Percentiles rank a stretch among this genome's conserved stretches.
Evolutionary conservation across 1,284 basidiomycete genomes (phyloP).

Genomic region (Ganoderma resinaceum): DNA sequence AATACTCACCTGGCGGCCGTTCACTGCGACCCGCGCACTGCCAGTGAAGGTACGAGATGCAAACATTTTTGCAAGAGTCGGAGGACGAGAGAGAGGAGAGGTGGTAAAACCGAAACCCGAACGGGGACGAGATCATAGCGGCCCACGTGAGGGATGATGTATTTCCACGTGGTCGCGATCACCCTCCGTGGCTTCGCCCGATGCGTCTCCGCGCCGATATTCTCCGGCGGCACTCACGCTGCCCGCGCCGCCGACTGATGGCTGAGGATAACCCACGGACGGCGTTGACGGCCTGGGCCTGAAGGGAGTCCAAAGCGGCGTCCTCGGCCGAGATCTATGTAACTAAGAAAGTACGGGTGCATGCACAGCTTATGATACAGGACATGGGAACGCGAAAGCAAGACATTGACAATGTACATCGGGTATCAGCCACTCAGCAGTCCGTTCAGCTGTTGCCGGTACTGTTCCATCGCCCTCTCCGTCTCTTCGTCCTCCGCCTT

Average conservation of each 20-base stretch:
- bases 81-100: conserved; percentile 35
- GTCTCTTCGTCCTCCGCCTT: conserved; percentile 80
- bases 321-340: not conserved
- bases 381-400: not conserved
- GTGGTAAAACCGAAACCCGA: conserved; percentile 34
- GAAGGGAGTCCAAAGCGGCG: not conserved
- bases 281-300: not conserved
- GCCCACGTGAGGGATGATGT: conserved; percentile 39
- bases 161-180: conserved; percentile 35
- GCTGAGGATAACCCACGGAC: not conserved
- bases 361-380: conserved; percentile 20
- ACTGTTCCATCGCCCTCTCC: conserved; percentile 86
- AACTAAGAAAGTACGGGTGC: conserved; percentile 11
- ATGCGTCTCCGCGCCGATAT: conserved; percentile 11
- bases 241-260: not conserved
- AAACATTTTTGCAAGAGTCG: conserved; percentile 55
- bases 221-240: conserved; percentile 10
- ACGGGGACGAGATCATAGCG: conserved; percentile 31
- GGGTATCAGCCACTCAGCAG: conserved; percentile 70
- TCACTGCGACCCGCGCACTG: conserved; percentile 58
- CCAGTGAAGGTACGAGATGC: conserved; percentile 61
- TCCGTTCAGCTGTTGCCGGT: conserved; percentile 86
- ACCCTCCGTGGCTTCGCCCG: conserved; percentile 23
- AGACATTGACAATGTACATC: conserved; percentile 4
- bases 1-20: conserved; percentile 50